Base-by-base conservation (phyloP, 2,329 filamentous ascomycete species). In the Paecilomyces variotii region DNA sequence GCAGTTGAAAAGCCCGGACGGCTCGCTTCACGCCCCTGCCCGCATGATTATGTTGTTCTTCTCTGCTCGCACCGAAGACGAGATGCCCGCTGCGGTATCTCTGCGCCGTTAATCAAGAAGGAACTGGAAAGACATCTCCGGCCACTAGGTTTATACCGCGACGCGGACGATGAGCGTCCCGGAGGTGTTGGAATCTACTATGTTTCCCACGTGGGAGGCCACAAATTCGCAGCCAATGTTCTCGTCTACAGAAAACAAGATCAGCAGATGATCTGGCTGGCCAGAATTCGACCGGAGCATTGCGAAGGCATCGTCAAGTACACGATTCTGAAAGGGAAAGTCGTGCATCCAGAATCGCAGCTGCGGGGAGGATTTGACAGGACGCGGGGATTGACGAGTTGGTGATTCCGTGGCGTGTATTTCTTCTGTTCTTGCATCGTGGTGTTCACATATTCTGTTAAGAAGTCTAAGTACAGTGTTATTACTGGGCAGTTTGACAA, bases 171-270 rank as follows among this genome's bases (percentile, higher is more conserved):
- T 70, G 86, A 90, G 72, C 79, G 91, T 53, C 88, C 90, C 0
- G 91, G 91, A 6, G 91, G 91, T 7, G 91, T 92, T 1, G 91
- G 90, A 0, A 89, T 96, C 60, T 95, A 94, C 77, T 96, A 93
- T 70, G 91, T 96, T 64, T 92, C 86, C 60, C 92, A 97, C 70
- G 90, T 96, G 3, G 92, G 93, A 34, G 93, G 92, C 0, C 92
- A 97, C 79, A 96, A 96, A 78, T 97, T 93, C 77, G 87, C 87
- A 54, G 92, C 92, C 28, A 97, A 97, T 69, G 85, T 96, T 63
- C 87, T 97, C 77, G 78, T 97, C 0, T 97, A 97, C 72, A 83
- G 91, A 19, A 82, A 69, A 59, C 74, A 72, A 53, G 68, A 68
- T 61, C 67, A 70, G 60, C 72, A 74, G 60, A 72, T 74, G 71